Evolutionary conservation across 306 rosid species (phyloP).

Genomic region (Vicia sativa): DNA sequence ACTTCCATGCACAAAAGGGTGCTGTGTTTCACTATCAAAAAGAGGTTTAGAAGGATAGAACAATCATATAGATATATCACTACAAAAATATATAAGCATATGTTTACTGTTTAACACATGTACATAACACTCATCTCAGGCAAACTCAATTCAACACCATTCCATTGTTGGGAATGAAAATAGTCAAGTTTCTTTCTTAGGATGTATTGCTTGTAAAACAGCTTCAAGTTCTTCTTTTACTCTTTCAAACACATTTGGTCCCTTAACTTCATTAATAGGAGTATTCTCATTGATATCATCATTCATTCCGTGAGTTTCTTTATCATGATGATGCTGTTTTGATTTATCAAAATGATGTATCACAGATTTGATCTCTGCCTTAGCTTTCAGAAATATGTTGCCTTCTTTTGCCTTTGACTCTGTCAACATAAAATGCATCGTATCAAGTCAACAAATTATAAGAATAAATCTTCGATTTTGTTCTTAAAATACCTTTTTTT

Average conservation of each 20-base stretch:
- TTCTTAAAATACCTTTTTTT: too few relatives aligned
- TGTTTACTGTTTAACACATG: background rate
- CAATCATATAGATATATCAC: too few relatives aligned
- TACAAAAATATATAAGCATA: too few relatives aligned
- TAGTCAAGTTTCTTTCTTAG: slow-evolving; percentile 48
- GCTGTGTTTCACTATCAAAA: too few relatives aligned
- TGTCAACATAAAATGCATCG: slow-evolving; percentile 43
- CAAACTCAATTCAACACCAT: slow-evolving; percentile 32
- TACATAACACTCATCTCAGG: slow-evolving; percentile 25
- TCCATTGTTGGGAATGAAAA: slow-evolving; percentile 30
- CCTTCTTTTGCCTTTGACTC: slow-evolving; percentile 41
- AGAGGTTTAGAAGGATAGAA: too few relatives aligned
- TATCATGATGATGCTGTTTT: slow-evolving; percentile 50
- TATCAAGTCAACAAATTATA: slow-evolving; percentile 5
- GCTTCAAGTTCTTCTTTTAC: slow-evolving; percentile 83
- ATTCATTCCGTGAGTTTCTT: slow-evolving; percentile 67
- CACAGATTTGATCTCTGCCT: slow-evolving; percentile 54
- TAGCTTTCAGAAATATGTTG: slow-evolving; percentile 48
- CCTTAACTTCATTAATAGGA: slow-evolving; percentile 59
- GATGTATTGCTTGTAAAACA: slow-evolving; percentile 55
- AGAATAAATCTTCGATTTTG: too few relatives aligned
- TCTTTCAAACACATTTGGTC: slow-evolving; percentile 61
- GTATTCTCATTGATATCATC: slow-evolving; percentile 65
- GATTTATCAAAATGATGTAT: slow-evolving; percentile 55
- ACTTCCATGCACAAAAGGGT: too few relatives aligned